Percentiles rank a stretch among this genome's conserved stretches.
phyloP scores from a whole-genome alignment of 495 filamentous ascomycete species.

The Aspergillus olivimuriae region DNA sequence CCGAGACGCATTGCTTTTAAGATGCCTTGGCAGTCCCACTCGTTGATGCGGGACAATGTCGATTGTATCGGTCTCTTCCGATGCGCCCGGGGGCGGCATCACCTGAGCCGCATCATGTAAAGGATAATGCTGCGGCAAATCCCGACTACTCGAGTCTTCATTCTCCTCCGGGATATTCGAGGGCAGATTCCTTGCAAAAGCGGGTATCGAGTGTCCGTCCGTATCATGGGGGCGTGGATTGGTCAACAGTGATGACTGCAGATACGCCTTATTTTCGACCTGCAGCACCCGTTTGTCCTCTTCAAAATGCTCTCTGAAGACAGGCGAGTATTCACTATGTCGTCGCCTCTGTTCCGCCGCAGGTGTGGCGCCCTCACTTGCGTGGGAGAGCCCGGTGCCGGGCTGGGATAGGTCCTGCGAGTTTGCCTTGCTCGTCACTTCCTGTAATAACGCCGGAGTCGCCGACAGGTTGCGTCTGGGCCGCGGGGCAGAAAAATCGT shows the following conservation, averaged over 20 bases:
- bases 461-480: constrained; percentile 49
- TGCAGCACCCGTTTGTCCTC: constrained; percentile 47
- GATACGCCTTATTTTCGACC: constrained; percentile 45
- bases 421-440: constrained; percentile 4
- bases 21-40: constrained; percentile 56
- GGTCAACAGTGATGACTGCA: constrained; percentile 38
- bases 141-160: constrained; percentile 8
- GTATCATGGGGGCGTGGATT: constrained; percentile 26
- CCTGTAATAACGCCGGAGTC: constrained; percentile 19
- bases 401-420: constrained; percentile 11
- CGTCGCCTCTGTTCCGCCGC: constrained; percentile 24
- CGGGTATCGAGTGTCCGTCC: constrained; percentile 35
- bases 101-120: no score
- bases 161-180: constrained; percentile 28
- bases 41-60: constrained; percentile 34
- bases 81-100: constrained; percentile 5
- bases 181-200: constrained; percentile 47
- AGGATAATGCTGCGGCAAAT: no score
- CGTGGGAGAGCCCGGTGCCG: not conserved
- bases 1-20: constrained; percentile 79
- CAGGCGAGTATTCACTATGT: constrained; percentile 50
- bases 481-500: constrained; percentile 85
- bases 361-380: not conserved
- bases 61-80: constrained; percentile 30
- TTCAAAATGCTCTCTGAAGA: constrained; percentile 65